A percentile compares a stretch with the other conserved stretches of the same genome.
Conservation (phyloP, 164 flowering plant genomes). For the Tetracentron sinense region DNA sequence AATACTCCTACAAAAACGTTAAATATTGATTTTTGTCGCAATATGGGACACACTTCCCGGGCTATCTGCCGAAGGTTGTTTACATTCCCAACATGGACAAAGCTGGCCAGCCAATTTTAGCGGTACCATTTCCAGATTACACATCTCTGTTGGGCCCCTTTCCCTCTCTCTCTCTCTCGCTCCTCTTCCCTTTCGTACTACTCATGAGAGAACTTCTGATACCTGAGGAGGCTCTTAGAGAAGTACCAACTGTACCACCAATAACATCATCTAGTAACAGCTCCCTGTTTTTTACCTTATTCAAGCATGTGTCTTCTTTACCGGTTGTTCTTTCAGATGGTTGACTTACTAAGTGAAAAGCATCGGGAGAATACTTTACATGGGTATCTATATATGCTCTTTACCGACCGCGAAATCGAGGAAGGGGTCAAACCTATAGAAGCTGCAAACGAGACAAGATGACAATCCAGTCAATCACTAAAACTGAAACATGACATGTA, state of each 20-base stretch:
- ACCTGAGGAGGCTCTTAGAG: conserved; percentile 34
- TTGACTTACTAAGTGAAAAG: conserved; percentile 28
- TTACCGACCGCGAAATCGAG: conserved; percentile 30
- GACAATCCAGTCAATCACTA: conserved; percentile 8
- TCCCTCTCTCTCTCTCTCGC: conserved; percentile 87
- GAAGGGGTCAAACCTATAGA: conserved; percentile 43
- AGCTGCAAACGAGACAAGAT: conserved; percentile 42
- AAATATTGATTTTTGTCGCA: too few species aligned
- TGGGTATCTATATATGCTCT: conserved; percentile 34
- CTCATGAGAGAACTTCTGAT: conserved; percentile 53
- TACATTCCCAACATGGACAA: conserved; percentile 55
- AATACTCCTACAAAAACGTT: too few species aligned
- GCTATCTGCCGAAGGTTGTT: conserved; percentile 60
- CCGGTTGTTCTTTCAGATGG: conserved; percentile 38
- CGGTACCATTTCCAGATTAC: conserved; percentile 48
- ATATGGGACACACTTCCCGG: too few species aligned
- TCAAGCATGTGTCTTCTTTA: conserved; percentile 52
- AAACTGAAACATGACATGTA: conserved; percentile 5
- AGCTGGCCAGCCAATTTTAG: conserved; percentile 62
- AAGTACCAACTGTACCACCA: conserved; percentile 40
- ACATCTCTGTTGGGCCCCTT: conserved; percentile 59
- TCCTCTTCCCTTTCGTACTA: conserved; percentile 88
- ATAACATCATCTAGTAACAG: conserved; percentile 75
- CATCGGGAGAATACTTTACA: conserved; percentile 36
- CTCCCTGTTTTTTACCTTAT: conserved; percentile 71